Evolutionary conservation across 805 yeast genomes (phyloP), one percentile per base, ranked within the genome.

Genomic region (Kodamaea neixiangensis): DNA sequence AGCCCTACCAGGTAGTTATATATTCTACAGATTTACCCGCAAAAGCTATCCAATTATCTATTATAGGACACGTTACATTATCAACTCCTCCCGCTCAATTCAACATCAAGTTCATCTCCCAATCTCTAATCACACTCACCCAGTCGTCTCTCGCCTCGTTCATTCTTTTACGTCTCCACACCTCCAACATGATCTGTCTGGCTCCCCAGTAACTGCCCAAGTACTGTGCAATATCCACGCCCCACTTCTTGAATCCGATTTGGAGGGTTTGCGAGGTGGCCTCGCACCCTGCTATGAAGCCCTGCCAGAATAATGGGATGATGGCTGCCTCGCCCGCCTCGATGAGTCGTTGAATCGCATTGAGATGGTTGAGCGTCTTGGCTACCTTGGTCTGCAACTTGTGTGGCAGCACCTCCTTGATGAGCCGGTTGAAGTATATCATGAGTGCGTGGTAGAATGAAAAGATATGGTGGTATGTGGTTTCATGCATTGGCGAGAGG

Each of bases 261-360:
- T 87, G 93, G 34, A 85, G 66, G 33, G 73, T 74, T 0, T 66
- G 58, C 5, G 85, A 80, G 52, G 80, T 78, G 9, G 91, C 86
- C 54, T 87, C 90, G 60, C 94, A 86, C 0, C 96, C 96, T 1
- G 93, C 91, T 41, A 90, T 85, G 58, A 90, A 90, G 0, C 94
- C 96, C 61, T 87, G 93, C 94, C 96, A 90, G 58, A 89, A 83
- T 31, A 89, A 70, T 3, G 97, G 96, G 33, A 86, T 81, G 46
- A 82, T 82, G 17, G 86, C 78, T 1, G 85, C 82, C 47, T 73
- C 71, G 20, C 80, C 83, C 17, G 76, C 68, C 5, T 78, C 77
- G 31, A 85, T 82, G 45, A 88, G 69, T 38, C 65, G 62, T 51
- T 83, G 87, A 49, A 90, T 79, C 50, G 77, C 73, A 59, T 85